Evolutionary conservation across 164 flowering plant genomes (phyloP), one percentile per base, ranked within the genome.

Genomic region (Tinospora cordifolia): DNA sequence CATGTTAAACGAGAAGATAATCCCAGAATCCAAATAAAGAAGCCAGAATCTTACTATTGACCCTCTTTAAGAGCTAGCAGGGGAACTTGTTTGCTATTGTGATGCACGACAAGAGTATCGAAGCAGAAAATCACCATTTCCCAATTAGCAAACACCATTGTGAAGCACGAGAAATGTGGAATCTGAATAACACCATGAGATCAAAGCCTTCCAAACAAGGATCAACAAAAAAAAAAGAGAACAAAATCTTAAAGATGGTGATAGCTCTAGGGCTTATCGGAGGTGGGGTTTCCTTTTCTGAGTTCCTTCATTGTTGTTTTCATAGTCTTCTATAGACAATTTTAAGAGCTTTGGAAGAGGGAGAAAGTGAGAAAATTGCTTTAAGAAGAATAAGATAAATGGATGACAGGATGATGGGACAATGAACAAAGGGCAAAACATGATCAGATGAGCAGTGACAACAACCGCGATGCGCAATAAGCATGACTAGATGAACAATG

Each of bases 111-210:
- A 54, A 94, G 89, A 1, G 93, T 89, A 78, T 94, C 99, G 71
- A 90, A 94, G 80, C 98, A 92, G 71, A 80, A 92, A 46, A 88
- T 88, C 65, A 75, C 93, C 99, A 94, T 94, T 70, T 94, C 99
- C 76, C 79, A 77, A 71, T 89, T 94, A 44, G 99, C 99, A 64
- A 91, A 84, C 83, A 89, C 99, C 99, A 94, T 94, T 66, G 73
- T 77, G 21, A 69, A 69, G 22, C 22, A 39, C 21, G 24, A 63
- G 15, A 27, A 67, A 41, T 44, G 34, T 39, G n/a, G 58, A 30
- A 62, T 15, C 59, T 5, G 1, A 47, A 14, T 1, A n/a, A 27
- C 11, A 14, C 36, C 11, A 14, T 36, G 12, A 0, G 72, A 69
- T 69, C 65, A 11, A 46, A 59, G 65, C n/a, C 36, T 68, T 25